Evolutionary conservation across 2,329 filamentous ascomycete species (phyloP).

Genomic region (Beauveria bassiana): DNA sequence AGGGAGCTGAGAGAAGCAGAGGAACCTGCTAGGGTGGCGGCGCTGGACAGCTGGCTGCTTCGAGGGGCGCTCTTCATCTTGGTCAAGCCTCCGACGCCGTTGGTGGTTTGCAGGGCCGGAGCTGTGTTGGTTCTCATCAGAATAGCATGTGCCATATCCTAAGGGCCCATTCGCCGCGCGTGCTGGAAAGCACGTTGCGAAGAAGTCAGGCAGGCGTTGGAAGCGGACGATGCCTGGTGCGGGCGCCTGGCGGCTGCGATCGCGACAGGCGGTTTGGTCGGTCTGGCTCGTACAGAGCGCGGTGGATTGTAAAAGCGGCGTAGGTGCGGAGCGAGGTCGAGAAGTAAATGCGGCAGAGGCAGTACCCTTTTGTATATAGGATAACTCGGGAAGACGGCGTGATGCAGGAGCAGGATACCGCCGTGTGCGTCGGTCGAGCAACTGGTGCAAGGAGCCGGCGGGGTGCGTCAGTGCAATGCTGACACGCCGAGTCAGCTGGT

Average conservation of each 20-base stretch:
- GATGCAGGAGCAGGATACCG: neutral
- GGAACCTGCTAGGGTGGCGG: slow-evolving; percentile 47
- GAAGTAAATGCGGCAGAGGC: neutral
- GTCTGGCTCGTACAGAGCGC: neutral
- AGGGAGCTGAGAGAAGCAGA: slow-evolving; percentile 45
- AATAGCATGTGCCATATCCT: slow-evolving; percentile 52
- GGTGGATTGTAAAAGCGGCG: neutral
- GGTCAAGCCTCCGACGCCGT: slow-evolving; percentile 37
- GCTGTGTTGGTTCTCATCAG: slow-evolving; percentile 52
- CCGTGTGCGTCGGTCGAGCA: slow-evolving; percentile 4
- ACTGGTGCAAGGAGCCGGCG: slow-evolving; percentile 2
- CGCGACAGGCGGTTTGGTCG: neutral
- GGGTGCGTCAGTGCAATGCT: neutral
- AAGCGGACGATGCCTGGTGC: neutral
- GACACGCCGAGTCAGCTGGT: neutral
- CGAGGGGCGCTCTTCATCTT: slow-evolving; percentile 47
- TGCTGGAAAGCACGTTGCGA: slow-evolving; percentile 5
- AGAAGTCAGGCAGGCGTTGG: neutral
- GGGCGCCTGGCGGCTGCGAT: neutral
- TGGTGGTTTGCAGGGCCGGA: slow-evolving; percentile 44
- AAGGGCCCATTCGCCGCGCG: slow-evolving; percentile 32
- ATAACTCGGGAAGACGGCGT: neutral
- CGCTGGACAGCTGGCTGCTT: slow-evolving; percentile 55
- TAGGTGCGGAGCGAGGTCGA: neutral
- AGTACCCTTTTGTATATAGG: neutral